Percentiles rank a stretch among this genome's conserved stretches.
phyloP scores from a whole-genome alignment of 441 rosid genomes.

The Eruca vesicaria region DNA sequence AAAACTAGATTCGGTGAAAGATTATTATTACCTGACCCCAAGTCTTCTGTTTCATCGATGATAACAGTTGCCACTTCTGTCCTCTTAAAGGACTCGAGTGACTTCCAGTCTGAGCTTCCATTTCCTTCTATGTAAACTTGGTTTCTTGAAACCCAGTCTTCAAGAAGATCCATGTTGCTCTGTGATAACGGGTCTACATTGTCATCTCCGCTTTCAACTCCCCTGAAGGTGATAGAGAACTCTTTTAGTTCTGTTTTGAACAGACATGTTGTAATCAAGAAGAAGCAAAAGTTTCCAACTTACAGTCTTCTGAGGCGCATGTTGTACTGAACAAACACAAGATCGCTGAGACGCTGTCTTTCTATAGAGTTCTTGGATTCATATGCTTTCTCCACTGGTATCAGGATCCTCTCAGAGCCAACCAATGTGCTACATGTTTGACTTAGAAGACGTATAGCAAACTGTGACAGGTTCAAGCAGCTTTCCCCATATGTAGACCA shows the following conservation, averaged over 20 bases:
- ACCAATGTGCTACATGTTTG: slow-evolving; percentile 68
- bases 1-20: neutral
- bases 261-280: slow-evolving; percentile 3
- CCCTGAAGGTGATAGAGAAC: slow-evolving; percentile 4
- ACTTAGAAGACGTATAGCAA: slow-evolving; percentile 73
- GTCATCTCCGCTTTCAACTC: slow-evolving; percentile 40
- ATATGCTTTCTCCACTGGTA: slow-evolving; percentile 47
- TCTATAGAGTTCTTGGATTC: slow-evolving; percentile 60
- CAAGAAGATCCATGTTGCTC: slow-evolving; percentile 43
- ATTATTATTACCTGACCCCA: slow-evolving; percentile 52
- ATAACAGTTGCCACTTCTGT: slow-evolving; percentile 39
- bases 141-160: slow-evolving; percentile 76
- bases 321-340: slow-evolving; percentile 61
- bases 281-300: slow-evolving; percentile 27
- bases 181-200: slow-evolving; percentile 53
- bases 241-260: slow-evolving; percentile 25
- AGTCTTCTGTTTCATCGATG: slow-evolving; percentile 58
- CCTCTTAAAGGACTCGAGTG: slow-evolving; percentile 52
- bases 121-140: slow-evolving; percentile 48
- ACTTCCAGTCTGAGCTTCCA: slow-evolving; percentile 69
- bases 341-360: slow-evolving; percentile 56
- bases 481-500: slow-evolving; percentile 95
- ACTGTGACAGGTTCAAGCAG: slow-evolving; percentile 81
- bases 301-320: slow-evolving; percentile 54
- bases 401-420: slow-evolving; percentile 42